Evolutionary conservation across 352 stramenopile genomes (phyloP), one percentile per base, ranked within the genome.

Genomic region (Pythium sukuiense): DNA sequence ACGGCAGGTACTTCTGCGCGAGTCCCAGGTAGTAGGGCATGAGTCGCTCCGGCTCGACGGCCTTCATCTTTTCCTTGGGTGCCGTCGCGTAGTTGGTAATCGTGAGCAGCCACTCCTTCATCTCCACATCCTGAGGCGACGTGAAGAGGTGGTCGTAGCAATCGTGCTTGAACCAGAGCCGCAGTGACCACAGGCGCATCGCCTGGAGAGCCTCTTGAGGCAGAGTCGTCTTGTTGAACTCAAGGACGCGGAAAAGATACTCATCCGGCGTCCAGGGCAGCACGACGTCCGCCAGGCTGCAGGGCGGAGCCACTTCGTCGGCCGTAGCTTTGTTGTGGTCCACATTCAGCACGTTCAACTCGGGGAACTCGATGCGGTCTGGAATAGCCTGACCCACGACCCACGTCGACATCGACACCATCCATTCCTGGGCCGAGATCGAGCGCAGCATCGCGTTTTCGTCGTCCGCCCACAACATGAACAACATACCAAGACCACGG

Each of bases 261-360:
- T 93, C 87, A 32, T 93, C 87, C 0, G 85, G 82, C 16, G 85
- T 93, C 83, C 85, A 92, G 12, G 87, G 85, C 32, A 92, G 63
- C 45, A 76, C 29, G 6, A 70, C 72, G 20, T 80, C 55, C 20
- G 87, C 79, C 52, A 92, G 71, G 2, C 72, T 35, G 27, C 52
- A 5, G 11, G 14, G 12, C 30, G 32, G 8, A 7, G 27, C 18
- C 3, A 32, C 33, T 32, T 1, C 30, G 3, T 27, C 18, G 24
- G 13, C 1, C 20, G 41, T 73, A 35, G 71, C 59, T 29, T 65
- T 73, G 30, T 55, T 76, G 50, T 90, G 81, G 61, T 94, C 84
- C 14, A 43, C 32, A 27, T 92, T 95, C 13, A 92, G 71, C 16
- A 76, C 71, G 37, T 89, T 92, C 50, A 93, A 70, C 35, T 85